phyloP scores from a whole-genome alignment of 805 yeast species.

The Teunomyces panamensis region DNA sequence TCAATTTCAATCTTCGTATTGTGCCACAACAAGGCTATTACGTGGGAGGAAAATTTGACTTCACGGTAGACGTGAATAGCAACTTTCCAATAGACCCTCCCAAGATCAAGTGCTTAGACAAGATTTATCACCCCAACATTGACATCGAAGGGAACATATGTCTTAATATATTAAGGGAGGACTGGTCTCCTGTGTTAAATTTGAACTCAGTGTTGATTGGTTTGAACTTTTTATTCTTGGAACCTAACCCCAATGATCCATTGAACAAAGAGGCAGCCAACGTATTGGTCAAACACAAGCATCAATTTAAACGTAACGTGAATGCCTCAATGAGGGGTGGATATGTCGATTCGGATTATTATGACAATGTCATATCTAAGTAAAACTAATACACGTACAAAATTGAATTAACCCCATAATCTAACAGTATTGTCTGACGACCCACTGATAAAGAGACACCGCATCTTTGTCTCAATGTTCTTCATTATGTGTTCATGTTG shows the following conservation, averaged over 20 bases:
- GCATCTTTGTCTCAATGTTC: conserved; percentile 44
- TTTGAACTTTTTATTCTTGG: conserved; percentile 76
- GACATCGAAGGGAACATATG: conserved; percentile 90
- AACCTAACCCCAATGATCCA: conserved; percentile 91
- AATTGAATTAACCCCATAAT: conserved; percentile 45
- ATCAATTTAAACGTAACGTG: conserved; percentile 56
- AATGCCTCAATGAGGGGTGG: conserved; percentile 71
- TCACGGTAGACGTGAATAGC: conserved; percentile 61
- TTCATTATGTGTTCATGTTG: conserved; percentile 22
- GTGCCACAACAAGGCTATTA: conserved; percentile 74
- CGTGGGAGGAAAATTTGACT: conserved; percentile 63
- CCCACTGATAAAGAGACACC: conserved; percentile 65
- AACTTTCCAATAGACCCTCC: conserved; percentile 94
- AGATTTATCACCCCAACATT: conserved; percentile 91
- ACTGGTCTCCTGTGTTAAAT: conserved; percentile 92
- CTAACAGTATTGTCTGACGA: conserved; percentile 55
- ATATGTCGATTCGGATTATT: conserved; percentile 34
- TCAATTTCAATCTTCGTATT: conserved; percentile 58
- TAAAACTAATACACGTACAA: conserved; percentile 2
- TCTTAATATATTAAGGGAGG: conserved; percentile 85
- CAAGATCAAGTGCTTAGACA: conserved; percentile 64
- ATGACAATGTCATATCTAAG: conserved; percentile 8
- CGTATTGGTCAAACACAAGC: conserved; percentile 34
- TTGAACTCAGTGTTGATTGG: conserved; percentile 82
- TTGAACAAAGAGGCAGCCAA: conserved; percentile 88